These are phyloP conservation scores for Samsoniella hepiali DNA, from an alignment of 2,329 filamentous ascomycete species.

Conservation along the genomic window DNA sequence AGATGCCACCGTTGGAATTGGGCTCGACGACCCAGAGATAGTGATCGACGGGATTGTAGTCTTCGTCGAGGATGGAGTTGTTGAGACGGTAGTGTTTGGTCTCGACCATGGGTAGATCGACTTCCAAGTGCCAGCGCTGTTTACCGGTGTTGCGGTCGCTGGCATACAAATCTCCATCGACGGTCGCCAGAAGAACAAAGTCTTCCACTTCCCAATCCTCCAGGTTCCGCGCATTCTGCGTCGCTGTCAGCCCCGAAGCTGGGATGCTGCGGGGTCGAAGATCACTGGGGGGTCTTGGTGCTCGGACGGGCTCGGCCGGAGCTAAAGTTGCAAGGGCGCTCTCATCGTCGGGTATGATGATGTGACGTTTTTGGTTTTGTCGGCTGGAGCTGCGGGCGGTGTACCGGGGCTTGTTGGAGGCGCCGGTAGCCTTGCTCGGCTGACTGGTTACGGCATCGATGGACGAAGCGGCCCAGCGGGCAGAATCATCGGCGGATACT, in stretches of 20 bases:
- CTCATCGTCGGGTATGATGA: constrained; percentile 62
- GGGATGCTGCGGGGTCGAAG: constrained; percentile 52
- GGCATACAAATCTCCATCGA: constrained; percentile 94
- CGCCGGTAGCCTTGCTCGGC: constrained; percentile 28
- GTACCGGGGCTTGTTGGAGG: constrained; percentile 24
- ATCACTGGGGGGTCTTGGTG: constrained; percentile 71
- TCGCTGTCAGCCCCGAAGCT: constrained; percentile 69
- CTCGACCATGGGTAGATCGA: constrained; percentile 85
- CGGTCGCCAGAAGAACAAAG: constrained; percentile 99
- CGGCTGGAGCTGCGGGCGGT: constrained; percentile 27
- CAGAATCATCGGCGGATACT: constrained; percentile 28
- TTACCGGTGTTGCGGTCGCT: constrained; percentile 82
- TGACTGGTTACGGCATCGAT: constrained; percentile 29
- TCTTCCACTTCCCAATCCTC: constrained; percentile 99
- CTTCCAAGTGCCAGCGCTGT: constrained; percentile 79
- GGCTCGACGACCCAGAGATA: constrained; percentile 96
- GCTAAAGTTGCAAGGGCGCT: constrained; percentile 97
- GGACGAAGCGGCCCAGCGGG: constrained; percentile 18
- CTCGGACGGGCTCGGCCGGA: constrained; percentile 95
- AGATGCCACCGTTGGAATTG: constrained; percentile 79
- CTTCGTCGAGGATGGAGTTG: constrained; percentile 56
- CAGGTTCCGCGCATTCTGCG: constrained; percentile 92
- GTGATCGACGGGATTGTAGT: constrained; percentile 69
- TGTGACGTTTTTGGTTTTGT: constrained; percentile 26
- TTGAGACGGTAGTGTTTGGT: constrained; percentile 77